A percentile compares a stretch with the other conserved stretches of the same genome.
Conservation (phyloP, 768 basidiomycete genomes). For the Neoboletus subvelutipes region DNA sequence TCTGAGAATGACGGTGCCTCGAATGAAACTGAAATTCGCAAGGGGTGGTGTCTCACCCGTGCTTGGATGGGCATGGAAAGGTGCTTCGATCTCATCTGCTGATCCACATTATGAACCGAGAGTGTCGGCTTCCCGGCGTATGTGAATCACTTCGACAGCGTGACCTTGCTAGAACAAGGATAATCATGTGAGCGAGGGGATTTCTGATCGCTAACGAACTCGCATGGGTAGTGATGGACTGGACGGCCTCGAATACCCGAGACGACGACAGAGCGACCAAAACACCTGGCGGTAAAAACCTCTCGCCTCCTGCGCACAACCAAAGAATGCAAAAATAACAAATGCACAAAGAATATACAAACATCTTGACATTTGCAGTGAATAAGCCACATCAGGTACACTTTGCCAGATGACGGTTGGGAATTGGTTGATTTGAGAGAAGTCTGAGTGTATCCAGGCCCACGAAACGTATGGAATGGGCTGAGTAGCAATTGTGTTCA, state of each 20-base stretch:
- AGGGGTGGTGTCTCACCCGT: neutral
- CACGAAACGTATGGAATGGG: conserved; percentile 45
- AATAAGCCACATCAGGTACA: conserved; percentile 4
- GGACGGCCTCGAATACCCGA: neutral
- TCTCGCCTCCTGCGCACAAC: conserved; percentile 53
- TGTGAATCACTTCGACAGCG: neutral
- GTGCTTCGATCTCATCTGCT: neutral
- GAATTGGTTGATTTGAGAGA: conserved; percentile 38
- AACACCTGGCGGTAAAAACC: conserved; percentile 36
- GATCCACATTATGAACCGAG: neutral
- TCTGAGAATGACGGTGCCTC: neutral
- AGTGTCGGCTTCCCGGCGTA: neutral
- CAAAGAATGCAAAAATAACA: conserved; percentile 53
- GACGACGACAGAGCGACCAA: conserved; percentile 23
- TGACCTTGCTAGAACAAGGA: neutral
- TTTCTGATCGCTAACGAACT: neutral
- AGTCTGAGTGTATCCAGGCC: conserved; percentile 51
- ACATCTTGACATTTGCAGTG: conserved; percentile 45
- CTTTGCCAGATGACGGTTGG: conserved; percentile 41
- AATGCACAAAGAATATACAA: conserved; percentile 35
- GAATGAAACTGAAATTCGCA: neutral
- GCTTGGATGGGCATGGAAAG: neutral
- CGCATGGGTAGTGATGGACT: neutral
- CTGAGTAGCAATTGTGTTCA: conserved; percentile 13
- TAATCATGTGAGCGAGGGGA: neutral